phyloP scores from a whole-genome alignment of 164 flowering plant species.

The Magnolia sinica region DNA sequence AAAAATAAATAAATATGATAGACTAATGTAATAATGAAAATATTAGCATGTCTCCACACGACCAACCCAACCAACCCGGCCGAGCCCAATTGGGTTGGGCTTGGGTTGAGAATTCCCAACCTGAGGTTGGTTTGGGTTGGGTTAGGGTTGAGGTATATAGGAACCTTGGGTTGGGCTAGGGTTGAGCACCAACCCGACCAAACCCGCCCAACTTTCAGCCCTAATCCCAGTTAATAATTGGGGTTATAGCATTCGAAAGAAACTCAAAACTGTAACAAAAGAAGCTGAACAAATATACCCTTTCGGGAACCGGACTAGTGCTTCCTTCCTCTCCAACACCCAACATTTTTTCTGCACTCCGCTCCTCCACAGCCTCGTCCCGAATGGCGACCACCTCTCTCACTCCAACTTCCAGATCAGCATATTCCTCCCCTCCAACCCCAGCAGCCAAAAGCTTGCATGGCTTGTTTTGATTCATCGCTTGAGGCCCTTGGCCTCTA shows the following conservation, averaged over 20 bases:
- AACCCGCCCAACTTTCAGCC: too few species aligned
- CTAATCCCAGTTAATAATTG: too few species aligned
- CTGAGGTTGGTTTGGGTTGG: too few species aligned
- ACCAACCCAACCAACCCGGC: too few species aligned
- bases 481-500: constrained; percentile 55
- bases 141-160: too few species aligned
- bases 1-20: too few species aligned
- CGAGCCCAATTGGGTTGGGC: too few species aligned
- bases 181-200: too few species aligned
- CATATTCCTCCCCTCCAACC: constrained; percentile 36
- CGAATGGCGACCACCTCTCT: constrained; percentile 52
- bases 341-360: constrained; percentile 63
- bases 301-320: constrained; percentile 76
- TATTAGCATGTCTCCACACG: too few species aligned
- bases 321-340: constrained; percentile 74
- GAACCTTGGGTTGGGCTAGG: too few species aligned
- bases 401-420: constrained; percentile 42
- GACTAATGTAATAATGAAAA: too few species aligned
- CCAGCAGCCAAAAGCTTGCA: constrained; percentile 54
- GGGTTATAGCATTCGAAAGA: background rate
- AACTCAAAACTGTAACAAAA: background rate
- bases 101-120: too few species aligned
- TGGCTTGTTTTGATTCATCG: constrained; percentile 70
- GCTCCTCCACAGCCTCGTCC: constrained; percentile 64
- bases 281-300: constrained; percentile 37